Base-by-base conservation (phyloP, 129 eudicot genomes). In the Mikania micrantha region DNA sequence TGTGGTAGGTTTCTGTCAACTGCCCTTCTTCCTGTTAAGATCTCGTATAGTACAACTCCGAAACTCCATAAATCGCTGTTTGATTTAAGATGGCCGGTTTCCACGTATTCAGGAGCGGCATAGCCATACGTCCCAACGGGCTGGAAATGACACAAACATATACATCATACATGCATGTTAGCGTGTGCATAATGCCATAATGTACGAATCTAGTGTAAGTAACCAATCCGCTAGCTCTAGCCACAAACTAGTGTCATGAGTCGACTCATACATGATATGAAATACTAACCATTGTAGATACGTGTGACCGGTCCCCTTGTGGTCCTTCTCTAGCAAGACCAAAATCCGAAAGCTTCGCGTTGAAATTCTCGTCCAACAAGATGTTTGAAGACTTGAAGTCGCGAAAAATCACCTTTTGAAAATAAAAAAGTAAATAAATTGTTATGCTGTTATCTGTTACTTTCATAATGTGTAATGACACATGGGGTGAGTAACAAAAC, bases 251-350 rank as follows among this genome's bases (percentile, higher is more conserved):
- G 27, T 49, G 12, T 42, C 49, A 42, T 42, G 49, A 42, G 7
- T 13, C 3, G 2, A 1, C 11, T 54, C 12, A 25, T 12, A n/a
- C 4, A 19, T 20, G 31, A 35, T 64, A 64, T 8, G 7, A 11
- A 28, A 28, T 3, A 79, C 86, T 75, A 69, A 90, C 96, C 74
- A 67, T 84, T 29, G 96, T 90, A 12, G 95, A 90, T 21, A 90
- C 96, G 56, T 90, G 96, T 25, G 88, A 58, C 4, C 61, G 84
- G 36, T 78, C 94, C 10, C 86, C 96, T 36, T 71, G 72, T 17
- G 96, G 96, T 6, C 96, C 96, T 79, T 90, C 96, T 74, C 96
- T 77, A 9, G 96, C 96, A 53, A 90, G 90, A 16, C 96, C 96
- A 53, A 90, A 90, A 78, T 90, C 96, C 19, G 96, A 90, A 64